These are phyloP conservation scores for Sporothrix globosa DNA, from an alignment of 2,329 filamentous ascomycete genomes.

Conservation along the genomic window DNA sequence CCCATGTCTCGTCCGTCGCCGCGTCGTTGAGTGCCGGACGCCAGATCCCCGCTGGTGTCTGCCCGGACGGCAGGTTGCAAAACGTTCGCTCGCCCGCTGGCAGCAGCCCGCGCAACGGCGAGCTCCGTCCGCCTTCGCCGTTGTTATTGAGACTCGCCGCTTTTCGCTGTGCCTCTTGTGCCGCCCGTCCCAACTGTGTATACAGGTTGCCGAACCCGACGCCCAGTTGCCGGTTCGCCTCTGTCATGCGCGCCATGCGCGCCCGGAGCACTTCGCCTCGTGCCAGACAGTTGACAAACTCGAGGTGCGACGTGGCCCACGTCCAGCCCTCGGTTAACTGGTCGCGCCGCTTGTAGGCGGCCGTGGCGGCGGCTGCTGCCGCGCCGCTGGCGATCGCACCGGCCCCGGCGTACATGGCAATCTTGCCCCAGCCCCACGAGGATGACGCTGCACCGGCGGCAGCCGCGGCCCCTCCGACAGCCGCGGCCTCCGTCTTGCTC, in stretches of 20 bases:
- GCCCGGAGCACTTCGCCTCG: constrained; percentile 79
- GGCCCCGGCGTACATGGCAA: constrained; percentile 83
- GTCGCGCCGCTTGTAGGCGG: constrained; percentile 83
- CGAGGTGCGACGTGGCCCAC: constrained; percentile 88
- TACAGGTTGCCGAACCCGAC: constrained; percentile 87
- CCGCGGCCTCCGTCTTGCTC: not conserved
- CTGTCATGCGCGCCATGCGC: constrained; percentile 70
- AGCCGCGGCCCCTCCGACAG: constrained; percentile 34
- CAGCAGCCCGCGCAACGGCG: constrained; percentile 55
- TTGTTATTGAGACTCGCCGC: constrained; percentile 50
- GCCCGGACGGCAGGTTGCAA: constrained; percentile 71
- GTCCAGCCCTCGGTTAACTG: constrained; percentile 73
- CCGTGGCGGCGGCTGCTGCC: constrained; percentile 78
- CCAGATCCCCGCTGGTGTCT: constrained; percentile 59
- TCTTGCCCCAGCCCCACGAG: constrained; percentile 79
- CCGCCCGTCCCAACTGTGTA: constrained; percentile 73
- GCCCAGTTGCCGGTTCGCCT: constrained; percentile 64
- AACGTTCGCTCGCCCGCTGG: constrained; percentile 79
- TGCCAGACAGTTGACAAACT: constrained; percentile 88
- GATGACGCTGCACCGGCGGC: not conserved
- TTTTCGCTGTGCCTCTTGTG: constrained; percentile 12
- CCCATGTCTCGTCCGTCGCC: constrained; percentile 75
- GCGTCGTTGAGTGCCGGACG: constrained; percentile 75
- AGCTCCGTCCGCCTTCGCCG: constrained; percentile 49
- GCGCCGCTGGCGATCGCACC: constrained; percentile 61